Evolutionary conservation across 352 stramenopile genomes (phyloP).

Genomic region (Phytophthora parvispora): DNA sequence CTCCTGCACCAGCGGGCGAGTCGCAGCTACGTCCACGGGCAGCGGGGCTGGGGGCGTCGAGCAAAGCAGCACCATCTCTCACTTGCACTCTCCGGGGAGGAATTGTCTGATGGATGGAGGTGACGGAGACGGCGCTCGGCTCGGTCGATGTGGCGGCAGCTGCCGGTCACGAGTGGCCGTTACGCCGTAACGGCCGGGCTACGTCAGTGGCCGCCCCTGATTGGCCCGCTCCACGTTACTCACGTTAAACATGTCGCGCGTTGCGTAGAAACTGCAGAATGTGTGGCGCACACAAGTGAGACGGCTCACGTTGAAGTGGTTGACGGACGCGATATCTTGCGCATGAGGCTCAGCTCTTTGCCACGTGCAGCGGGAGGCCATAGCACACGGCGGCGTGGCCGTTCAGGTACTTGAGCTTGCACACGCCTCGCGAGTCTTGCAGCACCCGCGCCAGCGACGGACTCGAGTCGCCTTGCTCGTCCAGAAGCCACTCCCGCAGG

Average conservation of each 20-base stretch:
- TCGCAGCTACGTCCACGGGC: conserved; percentile 41
- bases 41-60: conserved; percentile 34
- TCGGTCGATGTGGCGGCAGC: not conserved
- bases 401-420: conserved; percentile 96
- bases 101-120: conserved; percentile 20
- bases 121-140: conserved; percentile 26
- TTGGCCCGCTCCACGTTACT: conserved; percentile 33
- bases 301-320: conserved; percentile 25
- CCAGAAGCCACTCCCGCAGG: conserved; percentile 75
- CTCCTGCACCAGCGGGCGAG: conserved; percentile 32
- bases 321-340: not conserved
- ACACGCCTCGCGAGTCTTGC: conserved; percentile 78
- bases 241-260: conserved; percentile 25
- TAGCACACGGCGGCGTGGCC: conserved; percentile 97
- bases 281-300: conserved; percentile 21
- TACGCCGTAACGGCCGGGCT: too few species aligned
- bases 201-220: conserved; percentile 35
- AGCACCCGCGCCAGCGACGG: conserved; percentile 79
- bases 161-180: conserved; percentile 34
- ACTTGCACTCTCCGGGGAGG: conserved; percentile 1
- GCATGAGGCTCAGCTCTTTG: conserved; percentile 17
- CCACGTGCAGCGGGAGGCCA: conserved; percentile 86
- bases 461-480: conserved; percentile 31
- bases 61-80: conserved; percentile 46
- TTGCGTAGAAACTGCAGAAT: conserved; percentile 21